Conservation (phyloP, 2,329 filamentous ascomycete genomes). For the Pseudovirgaria hyperparasitica region DNA sequence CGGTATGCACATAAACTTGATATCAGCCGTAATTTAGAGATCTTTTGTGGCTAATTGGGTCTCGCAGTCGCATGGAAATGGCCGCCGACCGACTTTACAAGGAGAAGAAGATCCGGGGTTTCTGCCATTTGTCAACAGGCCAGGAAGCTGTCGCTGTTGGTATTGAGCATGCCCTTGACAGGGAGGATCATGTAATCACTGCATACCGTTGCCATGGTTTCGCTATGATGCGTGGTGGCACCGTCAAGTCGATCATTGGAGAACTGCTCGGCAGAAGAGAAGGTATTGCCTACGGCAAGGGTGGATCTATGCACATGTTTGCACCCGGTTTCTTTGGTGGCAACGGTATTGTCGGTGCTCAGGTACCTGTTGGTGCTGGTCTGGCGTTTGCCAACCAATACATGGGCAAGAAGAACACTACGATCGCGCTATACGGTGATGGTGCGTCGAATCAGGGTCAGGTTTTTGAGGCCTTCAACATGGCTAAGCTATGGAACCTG, state of each 20-base stretch:
- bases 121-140: constrained; percentile 96
- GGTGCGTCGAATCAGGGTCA: constrained; percentile 98
- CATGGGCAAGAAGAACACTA: constrained; percentile 71
- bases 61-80: constrained; percentile 92
- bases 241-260: constrained; percentile 85
- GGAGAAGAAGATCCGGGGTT: constrained; percentile 99
- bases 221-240: constrained; percentile 87
- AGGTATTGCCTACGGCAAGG: constrained; percentile 97
- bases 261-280: constrained; percentile 90
- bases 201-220: constrained; percentile 99
- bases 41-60: constrained; percentile 4
- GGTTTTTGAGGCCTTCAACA: constrained; percentile 99
- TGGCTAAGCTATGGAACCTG: constrained; percentile 98
- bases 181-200: constrained; percentile 88
- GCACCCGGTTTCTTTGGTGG: constrained; percentile 94
- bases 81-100: constrained; percentile 98
- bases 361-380: constrained; percentile 93
- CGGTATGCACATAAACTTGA: constrained; percentile 47
- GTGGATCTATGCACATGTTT: constrained; percentile 99
- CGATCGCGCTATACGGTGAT: constrained; percentile 88
- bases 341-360: constrained; percentile 97
- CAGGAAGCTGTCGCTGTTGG: constrained; percentile 96
- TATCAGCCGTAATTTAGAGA: constrained; percentile 2
- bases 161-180: constrained; percentile 90
- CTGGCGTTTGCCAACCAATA: constrained; percentile 97